Base-by-base conservation (phyloP, 2,329 filamentous ascomycete species). In the Cucurbitaria berberidis region DNA sequence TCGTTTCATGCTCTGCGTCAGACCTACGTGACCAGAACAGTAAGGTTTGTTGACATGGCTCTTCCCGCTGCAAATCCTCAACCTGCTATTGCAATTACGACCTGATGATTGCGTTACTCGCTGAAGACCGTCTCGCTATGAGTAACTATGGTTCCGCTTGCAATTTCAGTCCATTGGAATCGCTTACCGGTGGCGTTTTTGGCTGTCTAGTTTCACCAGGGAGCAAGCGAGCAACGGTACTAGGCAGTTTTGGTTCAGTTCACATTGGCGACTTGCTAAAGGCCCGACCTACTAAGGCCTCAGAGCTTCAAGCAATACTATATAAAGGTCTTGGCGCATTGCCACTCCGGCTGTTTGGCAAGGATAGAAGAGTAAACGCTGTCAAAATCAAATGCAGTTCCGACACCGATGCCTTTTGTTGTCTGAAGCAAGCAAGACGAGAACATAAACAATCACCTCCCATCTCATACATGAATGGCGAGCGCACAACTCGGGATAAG, bases 331-430 rank as follows among this genome's bases (percentile, higher is more conserved):
- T 27, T 22, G 24, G 41, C 41, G 18, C 27, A 32, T 18, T 22
- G 29, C 40, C 19, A 39, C 38, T 40, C 29, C 24, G 40, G 19
- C 34, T 47, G 30, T 43, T 50, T 53, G 36, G 27, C 30, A 34
- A 43, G 34, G 34, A 45, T 43, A 51, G 21, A 49, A 43, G 51
- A 48, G 41, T 59, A 62, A 53, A 57, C n/a, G 43, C 50, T 49
- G 45, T 35, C 29, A 45, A 35, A 21, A 46, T 29, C 41, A 48
- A 38, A 62, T 51, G 55, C 53, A 53, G 51, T 21, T 47, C 41
- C 49, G 45, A 51, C 56, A 47, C 56, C 59, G 10, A 47, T 57
- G 45, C 42, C 45, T 53, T 60, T 61, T 49, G 45, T 47, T 40
- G 39, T n/a, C 50, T 15, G 38, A 55, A 46, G 30, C 13, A 34